These are phyloP conservation scores for Bondarzewia mesenterica DNA, from an alignment of 1,284 basidiomycete genomes.

Conservation along the genomic window DNA sequence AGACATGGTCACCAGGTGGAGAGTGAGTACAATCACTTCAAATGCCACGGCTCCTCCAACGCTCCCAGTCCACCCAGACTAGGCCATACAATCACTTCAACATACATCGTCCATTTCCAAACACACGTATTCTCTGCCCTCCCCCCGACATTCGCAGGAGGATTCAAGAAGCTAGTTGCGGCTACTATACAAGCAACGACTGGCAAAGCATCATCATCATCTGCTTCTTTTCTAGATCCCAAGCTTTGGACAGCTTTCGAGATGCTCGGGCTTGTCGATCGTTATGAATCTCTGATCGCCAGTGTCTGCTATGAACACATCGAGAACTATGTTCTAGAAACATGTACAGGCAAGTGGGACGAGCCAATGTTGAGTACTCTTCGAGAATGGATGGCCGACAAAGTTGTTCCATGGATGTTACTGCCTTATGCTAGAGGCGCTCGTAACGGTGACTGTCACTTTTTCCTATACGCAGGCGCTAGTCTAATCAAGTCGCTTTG, in stretches of 20 bases:
- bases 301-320: constrained; percentile 83
- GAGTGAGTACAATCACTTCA: constrained; percentile 32
- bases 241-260: constrained; percentile 57
- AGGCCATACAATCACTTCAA: constrained; percentile 45
- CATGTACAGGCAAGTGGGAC: constrained; percentile 65
- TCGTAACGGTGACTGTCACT: constrained; percentile 31
- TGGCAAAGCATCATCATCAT: constrained; percentile 17
- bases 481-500: no score
- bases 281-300: constrained; percentile 79
- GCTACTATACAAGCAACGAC: constrained; percentile 40
- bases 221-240: constrained; percentile 7
- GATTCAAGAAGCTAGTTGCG: constrained; percentile 56
- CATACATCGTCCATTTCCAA: constrained; percentile 62
- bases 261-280: constrained; percentile 70
- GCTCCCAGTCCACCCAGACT: constrained; percentile 33
- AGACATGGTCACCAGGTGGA: constrained; percentile 51
- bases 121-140: constrained; percentile 61
- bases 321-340: constrained; percentile 58
- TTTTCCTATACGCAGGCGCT: constrained; percentile 8
- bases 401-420: constrained; percentile 79
- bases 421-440: constrained; percentile 67
- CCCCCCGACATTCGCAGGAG: constrained; percentile 53
- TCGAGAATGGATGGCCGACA: constrained; percentile 68
- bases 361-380: constrained; percentile 55
- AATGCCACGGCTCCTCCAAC: constrained; percentile 4